Evolutionary conservation across 1,139 yeast species (phyloP), one percentile per base, ranked within the genome.

Genomic region (Magnusiomyces ingens): DNA sequence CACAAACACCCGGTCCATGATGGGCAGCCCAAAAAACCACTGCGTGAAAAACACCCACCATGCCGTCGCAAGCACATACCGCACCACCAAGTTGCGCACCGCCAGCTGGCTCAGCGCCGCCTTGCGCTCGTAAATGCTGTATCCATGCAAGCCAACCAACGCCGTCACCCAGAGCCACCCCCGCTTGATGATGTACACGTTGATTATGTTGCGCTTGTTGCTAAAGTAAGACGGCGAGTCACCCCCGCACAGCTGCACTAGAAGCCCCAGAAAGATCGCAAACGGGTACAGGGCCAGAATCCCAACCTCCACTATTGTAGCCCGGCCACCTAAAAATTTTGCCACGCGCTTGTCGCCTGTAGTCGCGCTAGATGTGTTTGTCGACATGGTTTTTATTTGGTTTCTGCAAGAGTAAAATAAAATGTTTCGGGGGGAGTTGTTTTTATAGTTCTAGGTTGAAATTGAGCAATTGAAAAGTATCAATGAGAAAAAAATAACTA

Each of bases 141-240:
- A 42, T 12, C 36, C 49, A n/a, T 48, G 36, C 42, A 40, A 18
- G 12, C 44, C 56, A 42, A 54, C 77, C 4, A 75, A 73, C 2
- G 77, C 3, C 0, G 90, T 77, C 1, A 96, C 90, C 98, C 98
- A 93, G 15, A 81, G 76, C 99, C 99, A 93, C 2, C 97, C 98
- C 44, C 76, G 76, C 64, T 93, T 93, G 45, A 91, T 96, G 66
- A 93, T 86, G 3, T 77, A 52, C 37, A 77, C 77, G 67, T 93
- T 93, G 58, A 91, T 67, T 18, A 90, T 48, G 66, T 86, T 86
- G 45, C 76, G 70, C 66, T 84, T 85, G 56, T 79, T 71, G 54
- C 84, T 80, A 67, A 82, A 85, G 56, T 73, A 72, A 13, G 64
- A 56, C 35, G 56, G 62, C 26, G 57, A 52, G 3, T 41, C 53